phyloP scores from a whole-genome alignment of 192 early-diverging fungal species.

The Linnemannia zychae region DNA sequence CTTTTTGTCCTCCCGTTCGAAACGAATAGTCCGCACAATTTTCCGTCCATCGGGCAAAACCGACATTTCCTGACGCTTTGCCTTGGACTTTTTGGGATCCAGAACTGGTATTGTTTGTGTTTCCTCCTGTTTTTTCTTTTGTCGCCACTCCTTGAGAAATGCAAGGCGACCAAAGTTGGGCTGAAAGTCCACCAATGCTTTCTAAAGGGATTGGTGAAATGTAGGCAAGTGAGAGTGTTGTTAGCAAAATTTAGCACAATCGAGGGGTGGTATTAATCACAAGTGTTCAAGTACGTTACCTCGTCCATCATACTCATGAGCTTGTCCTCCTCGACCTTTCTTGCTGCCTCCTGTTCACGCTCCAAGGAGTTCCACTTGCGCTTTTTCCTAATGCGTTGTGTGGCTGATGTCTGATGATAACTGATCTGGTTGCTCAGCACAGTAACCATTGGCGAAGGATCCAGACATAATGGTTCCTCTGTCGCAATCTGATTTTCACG shows the following conservation, averaged over 20 bases:
- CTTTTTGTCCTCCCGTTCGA: slow-evolving; percentile 66
- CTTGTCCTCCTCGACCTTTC: slow-evolving; percentile 76
- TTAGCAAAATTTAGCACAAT: not conserved
- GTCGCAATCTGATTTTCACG: slow-evolving; percentile 62
- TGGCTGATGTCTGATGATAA: slow-evolving; percentile 62
- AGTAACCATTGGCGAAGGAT: slow-evolving; percentile 77
- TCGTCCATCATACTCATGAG: slow-evolving; percentile 81
- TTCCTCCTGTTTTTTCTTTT: slow-evolving; percentile 69
- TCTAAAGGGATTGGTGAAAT: slow-evolving; percentile 32
- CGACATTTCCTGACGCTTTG: slow-evolving; percentile 58
- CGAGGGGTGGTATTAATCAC: not conserved
- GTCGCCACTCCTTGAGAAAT: slow-evolving; percentile 78
- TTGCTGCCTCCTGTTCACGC: slow-evolving; percentile 74
- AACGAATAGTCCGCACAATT: slow-evolving; percentile 79
- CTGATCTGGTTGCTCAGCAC: slow-evolving; percentile 77
- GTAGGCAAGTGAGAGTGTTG: not conserved
- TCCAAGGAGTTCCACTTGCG: slow-evolving; percentile 82
- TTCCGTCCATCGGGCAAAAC: slow-evolving; percentile 69
- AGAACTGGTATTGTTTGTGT: slow-evolving; percentile 63
- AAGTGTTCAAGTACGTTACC: slow-evolving; percentile 31
- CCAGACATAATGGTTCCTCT: slow-evolving; percentile 76
- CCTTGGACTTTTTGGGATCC: slow-evolving; percentile 64
- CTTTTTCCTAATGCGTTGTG: slow-evolving; percentile 67
- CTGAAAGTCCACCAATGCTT: slow-evolving; percentile 69
- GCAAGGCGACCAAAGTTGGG: slow-evolving; percentile 79